Conservation (phyloP, 1,284 basidiomycete species). For the Pseudozyma flocculosa region DNA sequence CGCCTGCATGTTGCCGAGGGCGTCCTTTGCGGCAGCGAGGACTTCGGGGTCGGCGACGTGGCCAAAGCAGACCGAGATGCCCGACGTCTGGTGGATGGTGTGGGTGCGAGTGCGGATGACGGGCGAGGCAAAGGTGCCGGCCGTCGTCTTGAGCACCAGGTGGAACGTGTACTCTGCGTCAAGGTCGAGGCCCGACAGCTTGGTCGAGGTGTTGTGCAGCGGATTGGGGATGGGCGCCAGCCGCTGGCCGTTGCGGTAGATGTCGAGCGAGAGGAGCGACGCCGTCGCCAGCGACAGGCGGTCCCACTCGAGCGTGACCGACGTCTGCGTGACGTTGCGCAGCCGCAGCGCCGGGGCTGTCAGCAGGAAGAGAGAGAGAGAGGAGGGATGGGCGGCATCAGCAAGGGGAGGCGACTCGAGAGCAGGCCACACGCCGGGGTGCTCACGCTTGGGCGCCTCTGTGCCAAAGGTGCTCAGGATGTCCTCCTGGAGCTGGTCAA, state of each 20-base stretch:
- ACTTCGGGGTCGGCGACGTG: constrained; percentile 30
- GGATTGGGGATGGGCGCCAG: constrained; percentile 55
- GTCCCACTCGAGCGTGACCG: constrained; percentile 56
- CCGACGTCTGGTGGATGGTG: constrained; percentile 52
- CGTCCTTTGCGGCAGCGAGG: constrained; percentile 37
- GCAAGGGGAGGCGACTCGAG: no score
- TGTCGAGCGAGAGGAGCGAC: constrained; percentile 50
- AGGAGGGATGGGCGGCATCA: no score
- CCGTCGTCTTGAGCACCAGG: constrained; percentile 53
- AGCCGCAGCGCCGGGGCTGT: constrained; percentile 44
- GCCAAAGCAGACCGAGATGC: constrained; percentile 55
- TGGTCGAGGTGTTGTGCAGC: constrained; percentile 53
- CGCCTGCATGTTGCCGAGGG: constrained; percentile 41
- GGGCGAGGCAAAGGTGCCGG: constrained; percentile 46
- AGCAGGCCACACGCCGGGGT: neutral
- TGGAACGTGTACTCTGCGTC: constrained; percentile 56
- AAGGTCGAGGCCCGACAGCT: constrained; percentile 52
- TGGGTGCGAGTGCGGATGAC: constrained; percentile 49
- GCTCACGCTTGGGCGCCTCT: constrained; percentile 42
- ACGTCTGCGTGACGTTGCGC: constrained; percentile 55
- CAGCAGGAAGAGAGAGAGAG: constrained; percentile 1
- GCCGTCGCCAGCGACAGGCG: constrained; percentile 47
- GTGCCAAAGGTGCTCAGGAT: constrained; percentile 52
- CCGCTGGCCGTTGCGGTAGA: constrained; percentile 51
- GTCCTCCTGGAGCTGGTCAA: constrained; percentile 52